A percentile compares a stretch with the other conserved stretches of the same genome.
These are phyloP conservation scores for Protostelium mycophagum DNA, from an alignment of 78 protist genomes.

Conservation along the genomic window DNA sequence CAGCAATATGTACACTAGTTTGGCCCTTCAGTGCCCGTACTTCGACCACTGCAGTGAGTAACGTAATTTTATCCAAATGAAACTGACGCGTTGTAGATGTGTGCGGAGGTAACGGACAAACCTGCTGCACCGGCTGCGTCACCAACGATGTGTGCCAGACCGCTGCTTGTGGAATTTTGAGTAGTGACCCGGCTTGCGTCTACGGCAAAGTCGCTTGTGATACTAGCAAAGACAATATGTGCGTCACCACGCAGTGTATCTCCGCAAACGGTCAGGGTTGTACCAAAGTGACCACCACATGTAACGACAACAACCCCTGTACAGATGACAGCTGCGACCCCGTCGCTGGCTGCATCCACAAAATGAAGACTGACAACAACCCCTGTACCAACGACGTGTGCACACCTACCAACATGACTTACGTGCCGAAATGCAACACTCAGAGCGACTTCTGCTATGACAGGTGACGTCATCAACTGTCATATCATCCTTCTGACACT, in stretches of 20 bases:
- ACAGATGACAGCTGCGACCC: conserved; percentile 10
- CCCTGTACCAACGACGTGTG: not conserved
- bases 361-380: not conserved
- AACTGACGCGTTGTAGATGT: not conserved
- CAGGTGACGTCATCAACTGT: not conserved
- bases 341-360: not conserved
- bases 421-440: not conserved
- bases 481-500: not conserved
- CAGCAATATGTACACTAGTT: not conserved
- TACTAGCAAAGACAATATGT: not conserved
- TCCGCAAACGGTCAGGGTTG: not conserved
- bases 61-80: not conserved
- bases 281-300: not conserved
- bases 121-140: not conserved
- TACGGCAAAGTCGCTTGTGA: not conserved
- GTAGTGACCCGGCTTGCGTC: not conserved
- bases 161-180: not conserved
- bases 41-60: not conserved
- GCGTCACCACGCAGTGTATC: not conserved
- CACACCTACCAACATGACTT: not conserved
- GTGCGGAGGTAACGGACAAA: not conserved
- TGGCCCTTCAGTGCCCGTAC: not conserved
- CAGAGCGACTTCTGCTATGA: not conserved
- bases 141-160: not conserved
- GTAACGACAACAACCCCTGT: not conserved